Evolutionary conservation across 768 basidiomycete species (phyloP), one percentile per base, ranked within the genome.

Genomic region (Tylopilus intermedius): DNA sequence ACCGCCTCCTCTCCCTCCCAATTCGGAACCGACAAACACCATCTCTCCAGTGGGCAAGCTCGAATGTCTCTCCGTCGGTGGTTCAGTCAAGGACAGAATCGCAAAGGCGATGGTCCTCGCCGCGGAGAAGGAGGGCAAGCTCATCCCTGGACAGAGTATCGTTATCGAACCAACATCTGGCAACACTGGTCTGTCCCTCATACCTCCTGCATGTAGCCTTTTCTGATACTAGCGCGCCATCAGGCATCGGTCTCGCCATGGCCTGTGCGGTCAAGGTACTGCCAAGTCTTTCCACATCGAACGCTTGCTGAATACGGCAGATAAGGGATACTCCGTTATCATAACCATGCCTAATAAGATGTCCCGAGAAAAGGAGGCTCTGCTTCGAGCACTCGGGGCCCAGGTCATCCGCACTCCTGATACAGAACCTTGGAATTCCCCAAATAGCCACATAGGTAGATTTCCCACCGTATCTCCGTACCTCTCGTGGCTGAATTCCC

Each of bases 141-240:
- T 99, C 38, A 77, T 90, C 33, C 89, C 90, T 1, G 94, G 94
- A 0, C 77, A 90, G 70, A 92, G 89, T 59, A 83, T 94, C 47
- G 83, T 98, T 51, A 94, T 99, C 54, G 96, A 99, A 67, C 92
- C 96, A 0, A 96, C 90, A 8, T 91, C 90, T 10, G 93, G 93
- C 21, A 95, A 96, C 62, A 95, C 94, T n/a, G 94, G 93, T 91
- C 61, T 42, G 79, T 65, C 57, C 49, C 40, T 26, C 4, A 29
- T 38, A 2, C 13, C 5, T 21, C 49, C 15, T 8, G 14, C 22
- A 14, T 22, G 6, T 30, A 1, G 4, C 22, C 32, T 18, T 8
- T 5, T 30, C 41, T 55, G 9, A 56, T 13, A 15, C 32, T 1
- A 38, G 37, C 5, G 14, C 21, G 1, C 24, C 14, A 29, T 30